Percentiles rank a stretch among this genome's conserved stretches.
Conservation (phyloP, 352 stramenopile genomes). For the Phytopythium chamaehyphon region DNA sequence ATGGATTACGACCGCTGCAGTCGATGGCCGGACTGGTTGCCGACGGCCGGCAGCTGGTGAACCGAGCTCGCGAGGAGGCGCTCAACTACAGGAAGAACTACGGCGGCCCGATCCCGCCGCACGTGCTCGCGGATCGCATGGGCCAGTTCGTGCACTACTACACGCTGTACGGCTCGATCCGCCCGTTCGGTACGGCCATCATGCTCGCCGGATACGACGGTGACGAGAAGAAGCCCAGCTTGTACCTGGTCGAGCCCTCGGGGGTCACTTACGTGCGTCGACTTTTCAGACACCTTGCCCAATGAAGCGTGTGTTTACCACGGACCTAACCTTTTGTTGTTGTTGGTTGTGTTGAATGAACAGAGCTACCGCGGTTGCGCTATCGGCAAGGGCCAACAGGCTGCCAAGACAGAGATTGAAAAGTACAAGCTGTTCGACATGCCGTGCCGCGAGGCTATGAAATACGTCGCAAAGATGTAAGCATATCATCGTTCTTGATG, state of each 20-base stretch:
- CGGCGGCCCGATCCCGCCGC: conserved; percentile 90
- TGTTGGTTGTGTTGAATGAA: conserved; percentile 7
- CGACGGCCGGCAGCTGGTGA: conserved; percentile 96
- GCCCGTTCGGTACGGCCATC: conserved; percentile 95
- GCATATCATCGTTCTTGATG: conserved; percentile 9
- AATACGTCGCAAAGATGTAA: conserved; percentile 98
- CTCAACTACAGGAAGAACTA: conserved; percentile 97
- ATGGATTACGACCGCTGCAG: conserved; percentile 11
- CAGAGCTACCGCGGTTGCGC: conserved; percentile 97
- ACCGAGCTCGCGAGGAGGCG: conserved; percentile 93
- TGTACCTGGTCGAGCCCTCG: conserved; percentile 94
- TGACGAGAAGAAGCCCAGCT: conserved; percentile 85
- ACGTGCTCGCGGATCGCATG: conserved; percentile 93
- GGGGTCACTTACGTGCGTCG: conserved; percentile 83
- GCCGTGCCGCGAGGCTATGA: conserved; percentile 94
- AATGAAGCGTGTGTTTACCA: too few relatives aligned
- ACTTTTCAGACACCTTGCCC: neutral
- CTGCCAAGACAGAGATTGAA: conserved; percentile 99
- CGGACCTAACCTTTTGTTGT: neutral
- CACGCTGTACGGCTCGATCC: conserved; percentile 96
- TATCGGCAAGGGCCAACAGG: conserved; percentile 96
- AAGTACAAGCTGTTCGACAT: conserved; percentile 96
- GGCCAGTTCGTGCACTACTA: conserved; percentile 98
- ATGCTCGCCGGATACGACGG: conserved; percentile 96
- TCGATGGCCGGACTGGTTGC: conserved; percentile 94